Evolutionary conservation across 2,329 filamentous ascomycete species (phyloP).

Genomic region (Cordyceps cicadae): DNA sequence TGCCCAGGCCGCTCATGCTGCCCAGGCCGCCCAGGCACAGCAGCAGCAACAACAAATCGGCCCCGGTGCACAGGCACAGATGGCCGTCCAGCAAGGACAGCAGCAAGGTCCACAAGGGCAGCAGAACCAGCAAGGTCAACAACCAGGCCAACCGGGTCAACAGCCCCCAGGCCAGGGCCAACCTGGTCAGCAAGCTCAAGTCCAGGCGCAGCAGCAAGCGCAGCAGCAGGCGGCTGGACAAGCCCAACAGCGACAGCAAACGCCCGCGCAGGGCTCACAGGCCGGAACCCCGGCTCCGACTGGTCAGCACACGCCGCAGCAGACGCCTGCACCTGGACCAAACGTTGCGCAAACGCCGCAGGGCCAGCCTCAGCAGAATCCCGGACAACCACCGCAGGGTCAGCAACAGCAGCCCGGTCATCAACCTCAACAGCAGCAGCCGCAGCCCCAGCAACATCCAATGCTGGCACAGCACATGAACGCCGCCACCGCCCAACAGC

Average conservation of each 20-base stretch:
- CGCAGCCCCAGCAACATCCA: slow-evolving; percentile 29
- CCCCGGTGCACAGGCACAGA: slow-evolving; percentile 1
- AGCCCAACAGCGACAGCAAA: slow-evolving; percentile 35
- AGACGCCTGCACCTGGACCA: slow-evolving; percentile 34
- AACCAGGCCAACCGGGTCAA: slow-evolving; percentile 30
- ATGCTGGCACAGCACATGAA: slow-evolving; percentile 20
- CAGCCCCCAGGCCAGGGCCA: slow-evolving; percentile 21
- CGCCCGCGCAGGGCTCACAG: slow-evolving; percentile 35
- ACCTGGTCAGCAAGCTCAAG: slow-evolving; percentile 15
- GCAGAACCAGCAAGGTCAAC: slow-evolving; percentile 21
- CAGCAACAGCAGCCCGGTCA: slow-evolving; percentile 25
- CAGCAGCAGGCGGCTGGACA: slow-evolving; percentile 21
- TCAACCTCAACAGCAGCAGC: slow-evolving; percentile 22
- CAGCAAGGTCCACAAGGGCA: slow-evolving; percentile 23
- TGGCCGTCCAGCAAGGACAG: slow-evolving; percentile 15
- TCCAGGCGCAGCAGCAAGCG: slow-evolving; percentile 19
- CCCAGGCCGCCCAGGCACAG: slow-evolving; percentile 29
- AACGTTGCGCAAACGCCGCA: slow-evolving; percentile 14
- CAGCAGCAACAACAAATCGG: slow-evolving; percentile 28
- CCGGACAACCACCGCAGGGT: slow-evolving; percentile 21
- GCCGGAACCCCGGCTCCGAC: slow-evolving; percentile 33
- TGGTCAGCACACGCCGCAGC: slow-evolving; percentile 41
- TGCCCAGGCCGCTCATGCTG: not conserved
- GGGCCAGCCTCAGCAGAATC: slow-evolving; percentile 30
- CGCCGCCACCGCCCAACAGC: slow-evolving; percentile 24